Base-by-base conservation (phyloP, 371 early-diverging fungal genomes). In the Thermomucor indicae-seudaticae region DNA sequence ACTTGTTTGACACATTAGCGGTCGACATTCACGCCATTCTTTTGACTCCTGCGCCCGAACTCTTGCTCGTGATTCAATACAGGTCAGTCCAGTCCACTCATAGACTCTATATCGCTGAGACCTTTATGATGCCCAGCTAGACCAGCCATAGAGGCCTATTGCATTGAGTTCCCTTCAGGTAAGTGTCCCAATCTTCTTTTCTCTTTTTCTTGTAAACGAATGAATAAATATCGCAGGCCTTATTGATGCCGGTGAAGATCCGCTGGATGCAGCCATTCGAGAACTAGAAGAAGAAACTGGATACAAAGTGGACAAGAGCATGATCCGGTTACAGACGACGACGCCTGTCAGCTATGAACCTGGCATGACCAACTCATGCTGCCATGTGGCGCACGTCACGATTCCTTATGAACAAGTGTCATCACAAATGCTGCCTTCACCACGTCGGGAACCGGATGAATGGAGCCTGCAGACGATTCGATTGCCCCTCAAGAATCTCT, bases 281-380 rank as follows among this genome's bases (percentile, higher is more conserved):
- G 85, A 83, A 52, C 54, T 83, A 8, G 58, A 54, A 35, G 85
- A 85, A 50, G 85, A 85, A 54, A 83, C 83, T 28, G 85, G 85
- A 0, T 82, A 67, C 14, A 47, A 17, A 14, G 71, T 57, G 6
- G 28, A 27, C 8, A 57, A 23, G 40, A 34, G 24, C 43, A 56
- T 29, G 51, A 60, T 61, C 4, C 31, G 6, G 17, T 27, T 54
- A 27, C 31, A 39, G 43, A n/a, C n/a, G n/a, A 41, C 43, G 28
- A 24, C 41, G 8, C 67, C 76, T 16, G 55, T 79, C 7, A 64
- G 76, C 6, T 83, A 81, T 51, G 85, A 85, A 35, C 83, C 85
- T 2, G 83, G 82, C 1, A 29, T 85, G 46, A 78, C 79, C 7
- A 66, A 72, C 35, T 82, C 83, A 2, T 72, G 74, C 27, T 70